Evolutionary conservation across 2,329 filamentous ascomycete genomes (phyloP).

Genomic region (Penicillium sp.): DNA sequence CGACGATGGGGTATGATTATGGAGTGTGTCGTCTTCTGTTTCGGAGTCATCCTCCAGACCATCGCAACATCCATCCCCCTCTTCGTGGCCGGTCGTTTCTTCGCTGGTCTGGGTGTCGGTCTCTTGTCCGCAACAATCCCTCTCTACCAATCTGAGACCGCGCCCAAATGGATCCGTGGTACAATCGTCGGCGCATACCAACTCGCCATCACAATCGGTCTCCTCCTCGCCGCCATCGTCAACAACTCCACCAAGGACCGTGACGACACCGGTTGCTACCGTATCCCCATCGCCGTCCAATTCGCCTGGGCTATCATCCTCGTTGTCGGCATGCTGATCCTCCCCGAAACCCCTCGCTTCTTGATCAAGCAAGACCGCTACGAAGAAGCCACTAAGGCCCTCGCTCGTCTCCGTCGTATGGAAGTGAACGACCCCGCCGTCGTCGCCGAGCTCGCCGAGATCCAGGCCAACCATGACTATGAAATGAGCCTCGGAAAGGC

Average conservation of each 20-base stretch:
- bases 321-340: slow-evolving; percentile 65
- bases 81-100: slow-evolving; percentile 49
- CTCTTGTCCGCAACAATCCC: slow-evolving; percentile 62
- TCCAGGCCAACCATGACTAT: slow-evolving; percentile 83
- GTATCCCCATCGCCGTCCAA: slow-evolving; percentile 76
- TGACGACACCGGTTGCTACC: slow-evolving; percentile 63
- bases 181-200: slow-evolving; percentile 75
- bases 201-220: slow-evolving; percentile 73
- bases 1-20: slow-evolving; percentile 42
- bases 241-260: slow-evolving; percentile 66
- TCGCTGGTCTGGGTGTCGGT: slow-evolving; percentile 60
- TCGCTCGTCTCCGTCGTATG: slow-evolving; percentile 66
- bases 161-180: slow-evolving; percentile 68
- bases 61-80: slow-evolving; percentile 27
- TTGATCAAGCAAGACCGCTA: slow-evolving; percentile 73
- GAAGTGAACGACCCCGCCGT: slow-evolving; percentile 65
- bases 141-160: slow-evolving; percentile 79
- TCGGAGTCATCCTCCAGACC: slow-evolving; percentile 34
- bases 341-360: slow-evolving; percentile 81
- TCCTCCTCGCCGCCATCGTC: slow-evolving; percentile 69
- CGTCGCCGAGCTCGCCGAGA: slow-evolving; percentile 74
- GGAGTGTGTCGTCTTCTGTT: slow-evolving; percentile 29
- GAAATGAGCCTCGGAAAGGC: slow-evolving; percentile 48
- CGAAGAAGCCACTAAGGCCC: slow-evolving; percentile 58
- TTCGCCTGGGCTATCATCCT: slow-evolving; percentile 77